A percentile compares a stretch with the other conserved stretches of the same genome.
Conservation (phyloP, 2,329 filamentous ascomycete genomes). For the Pseudocercospora crystallina region DNA sequence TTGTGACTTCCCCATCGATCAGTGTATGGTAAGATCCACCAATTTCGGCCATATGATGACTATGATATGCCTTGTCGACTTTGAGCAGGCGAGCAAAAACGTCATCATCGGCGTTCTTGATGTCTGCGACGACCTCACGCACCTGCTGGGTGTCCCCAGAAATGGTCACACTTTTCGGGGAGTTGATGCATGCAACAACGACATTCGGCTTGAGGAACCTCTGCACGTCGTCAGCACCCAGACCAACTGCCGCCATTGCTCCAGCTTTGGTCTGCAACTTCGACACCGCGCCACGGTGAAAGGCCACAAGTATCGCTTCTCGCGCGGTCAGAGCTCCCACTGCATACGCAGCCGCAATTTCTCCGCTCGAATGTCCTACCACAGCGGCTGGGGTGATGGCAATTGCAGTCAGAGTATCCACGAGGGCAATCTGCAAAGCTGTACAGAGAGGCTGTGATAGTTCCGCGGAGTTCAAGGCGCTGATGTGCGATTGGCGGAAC, state of each 20-base stretch:
- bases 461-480: constrained; percentile 32
- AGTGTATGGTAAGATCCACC: not conserved
- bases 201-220: not conserved
- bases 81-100: constrained; percentile 38
- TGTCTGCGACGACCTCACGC: not conserved
- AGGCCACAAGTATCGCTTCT: constrained; percentile 13
- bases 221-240: constrained; percentile 26
- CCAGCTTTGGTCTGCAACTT: constrained; percentile 17
- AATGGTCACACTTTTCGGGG: constrained; percentile 43
- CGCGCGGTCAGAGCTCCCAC: constrained; percentile 20
- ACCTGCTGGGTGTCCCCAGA: constrained; percentile 40
- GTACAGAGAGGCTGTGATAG: constrained; percentile 14
- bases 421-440: constrained; percentile 15
- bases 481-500: constrained; percentile 51
- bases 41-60: constrained; percentile 33
- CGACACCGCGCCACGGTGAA: constrained; percentile 16
- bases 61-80: constrained; percentile 47
- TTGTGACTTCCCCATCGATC: not conserved
- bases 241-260: constrained; percentile 36
- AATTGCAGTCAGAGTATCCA: not conserved
- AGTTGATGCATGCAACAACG: constrained; percentile 35
- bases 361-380: constrained; percentile 33
- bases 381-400: constrained; percentile 22
- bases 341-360: constrained; percentile 35
- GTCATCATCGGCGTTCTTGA: not conserved